Evolutionary conservation across 1,139 yeast genomes (phyloP).

Genomic region (Blastobotrys proliferans): DNA sequence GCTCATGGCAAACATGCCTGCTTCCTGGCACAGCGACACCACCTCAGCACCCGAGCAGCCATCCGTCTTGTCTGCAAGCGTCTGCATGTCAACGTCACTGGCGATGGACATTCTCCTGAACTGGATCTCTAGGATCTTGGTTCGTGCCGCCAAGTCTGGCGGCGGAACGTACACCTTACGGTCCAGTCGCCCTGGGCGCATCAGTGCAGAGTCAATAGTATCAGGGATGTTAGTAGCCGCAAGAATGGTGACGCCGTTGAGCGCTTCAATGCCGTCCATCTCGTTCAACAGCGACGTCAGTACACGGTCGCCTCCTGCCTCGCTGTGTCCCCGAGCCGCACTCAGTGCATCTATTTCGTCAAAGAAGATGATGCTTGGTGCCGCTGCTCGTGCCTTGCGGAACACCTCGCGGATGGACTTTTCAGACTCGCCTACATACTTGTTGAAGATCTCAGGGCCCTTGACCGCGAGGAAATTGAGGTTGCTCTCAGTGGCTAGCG

Average conservation of each 20-base stretch:
- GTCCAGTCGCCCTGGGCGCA: constrained; percentile 92
- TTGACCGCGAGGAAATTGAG: constrained; percentile 88
- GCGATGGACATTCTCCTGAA: constrained; percentile 50
- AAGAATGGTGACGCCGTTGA: constrained; percentile 85
- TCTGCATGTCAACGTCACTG: constrained; percentile 43
- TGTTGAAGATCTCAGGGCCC: constrained; percentile 92
- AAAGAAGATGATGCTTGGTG: constrained; percentile 88
- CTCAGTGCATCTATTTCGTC: constrained; percentile 95
- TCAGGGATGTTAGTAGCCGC: constrained; percentile 97
- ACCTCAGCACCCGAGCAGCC: constrained; percentile 98
- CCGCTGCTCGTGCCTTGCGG: constrained; percentile 86
- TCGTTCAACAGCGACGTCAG: constrained; percentile 86
- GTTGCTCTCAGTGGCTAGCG: constrained; percentile 92
- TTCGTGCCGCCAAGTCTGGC: constrained; percentile 75
- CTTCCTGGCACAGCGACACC: constrained; percentile 86
- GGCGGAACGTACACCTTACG: constrained; percentile 90
- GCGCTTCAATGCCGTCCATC: constrained; percentile 92
- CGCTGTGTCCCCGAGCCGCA: constrained; percentile 62
- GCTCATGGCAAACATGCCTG: constrained; percentile 88
- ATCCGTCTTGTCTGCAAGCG: constrained; percentile 60
- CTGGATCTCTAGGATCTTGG: constrained; percentile 68
- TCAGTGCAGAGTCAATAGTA: constrained; percentile 82
- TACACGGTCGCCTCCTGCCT: constrained; percentile 77
- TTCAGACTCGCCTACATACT: constrained; percentile 93
- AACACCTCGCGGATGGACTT: constrained; percentile 84